Percentiles rank a stretch among this genome's conserved stretches.
phyloP scores from a whole-genome alignment of 1,284 basidiomycete species.

The Irpex lacteus region DNA sequence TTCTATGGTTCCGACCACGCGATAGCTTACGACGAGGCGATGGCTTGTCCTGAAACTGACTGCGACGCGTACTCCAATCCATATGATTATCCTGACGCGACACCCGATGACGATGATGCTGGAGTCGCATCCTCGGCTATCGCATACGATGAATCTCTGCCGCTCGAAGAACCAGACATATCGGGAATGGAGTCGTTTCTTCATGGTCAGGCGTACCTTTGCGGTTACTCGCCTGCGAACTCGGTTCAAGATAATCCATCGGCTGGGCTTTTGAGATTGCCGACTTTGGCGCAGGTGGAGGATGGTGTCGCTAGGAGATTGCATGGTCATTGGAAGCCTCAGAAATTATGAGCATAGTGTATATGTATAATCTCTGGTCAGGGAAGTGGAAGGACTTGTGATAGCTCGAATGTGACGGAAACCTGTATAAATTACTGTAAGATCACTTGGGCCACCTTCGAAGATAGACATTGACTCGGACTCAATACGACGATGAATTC shows the following conservation, averaged over 20 bases:
- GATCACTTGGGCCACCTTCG: too few species aligned
- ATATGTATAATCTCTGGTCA: neutral
- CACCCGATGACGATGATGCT: neutral
- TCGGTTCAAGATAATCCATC: neutral
- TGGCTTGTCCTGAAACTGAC: too few species aligned
- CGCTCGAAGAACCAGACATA: neutral
- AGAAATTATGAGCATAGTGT: conserved; percentile 36
- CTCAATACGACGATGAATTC: too few species aligned
- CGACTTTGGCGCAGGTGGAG: conserved; percentile 39
- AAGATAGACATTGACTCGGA: too few species aligned
- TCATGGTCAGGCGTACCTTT: conserved; percentile 31
- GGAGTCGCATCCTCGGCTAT: neutral
- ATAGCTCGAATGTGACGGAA: too few species aligned
- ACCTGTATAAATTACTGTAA: too few species aligned
- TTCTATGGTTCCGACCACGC: neutral
- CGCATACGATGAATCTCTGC: neutral
- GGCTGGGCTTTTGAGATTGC: conserved; percentile 3
- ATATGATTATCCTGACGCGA: neutral
- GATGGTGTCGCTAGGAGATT: conserved; percentile 54
- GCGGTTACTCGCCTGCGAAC: conserved; percentile 21
- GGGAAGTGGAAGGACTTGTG: too few species aligned
- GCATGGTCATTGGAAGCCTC: conserved; percentile 61
- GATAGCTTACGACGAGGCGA: neutral
- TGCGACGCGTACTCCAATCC: too few species aligned
- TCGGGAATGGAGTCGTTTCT: neutral